phyloP scores from a whole-genome alignment of 148 eudicot species.

The Vaccinium corymbosum region DNA sequence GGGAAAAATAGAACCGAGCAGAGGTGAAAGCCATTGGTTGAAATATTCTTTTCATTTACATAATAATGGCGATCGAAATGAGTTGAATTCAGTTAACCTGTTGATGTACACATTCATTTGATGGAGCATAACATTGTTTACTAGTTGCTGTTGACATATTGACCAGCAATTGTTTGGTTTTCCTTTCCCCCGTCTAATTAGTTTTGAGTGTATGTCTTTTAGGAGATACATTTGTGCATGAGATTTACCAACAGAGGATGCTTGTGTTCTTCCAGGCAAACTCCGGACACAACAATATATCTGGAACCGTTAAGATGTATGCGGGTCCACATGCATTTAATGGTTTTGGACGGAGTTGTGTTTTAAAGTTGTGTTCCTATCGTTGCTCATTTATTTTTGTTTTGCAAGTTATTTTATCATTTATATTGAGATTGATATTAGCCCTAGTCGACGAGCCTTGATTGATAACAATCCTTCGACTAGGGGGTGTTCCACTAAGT shows the following conservation, averaged over 20 bases:
- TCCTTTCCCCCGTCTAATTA: too few relatives aligned
- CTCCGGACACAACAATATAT: too few relatives aligned
- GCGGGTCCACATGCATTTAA: too few relatives aligned
- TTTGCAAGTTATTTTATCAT: not conserved
- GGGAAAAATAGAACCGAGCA: not conserved
- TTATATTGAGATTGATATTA: not conserved
- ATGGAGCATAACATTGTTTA: not conserved
- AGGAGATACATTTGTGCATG: not conserved
- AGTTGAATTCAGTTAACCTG: not conserved
- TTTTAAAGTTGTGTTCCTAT: not conserved
- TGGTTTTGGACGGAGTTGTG: too few relatives aligned
- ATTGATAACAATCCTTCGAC: too few relatives aligned
- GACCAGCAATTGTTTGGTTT: not conserved
- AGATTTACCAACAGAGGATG: not conserved
- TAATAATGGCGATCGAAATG: not conserved
- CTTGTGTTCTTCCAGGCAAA: too few relatives aligned
- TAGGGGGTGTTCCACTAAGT: too few relatives aligned
- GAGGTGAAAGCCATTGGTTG: not conserved
- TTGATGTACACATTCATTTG: not conserved
- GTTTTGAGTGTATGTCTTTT: not conserved
- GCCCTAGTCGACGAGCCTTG: not conserved
- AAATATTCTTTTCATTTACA: not conserved
- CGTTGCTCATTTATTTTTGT: not conserved
- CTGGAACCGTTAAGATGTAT: too few relatives aligned
- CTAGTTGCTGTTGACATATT: not conserved